Conservation (phyloP, 768 basidiomycete genomes). For the Pulveroboletus sp. region DNA sequence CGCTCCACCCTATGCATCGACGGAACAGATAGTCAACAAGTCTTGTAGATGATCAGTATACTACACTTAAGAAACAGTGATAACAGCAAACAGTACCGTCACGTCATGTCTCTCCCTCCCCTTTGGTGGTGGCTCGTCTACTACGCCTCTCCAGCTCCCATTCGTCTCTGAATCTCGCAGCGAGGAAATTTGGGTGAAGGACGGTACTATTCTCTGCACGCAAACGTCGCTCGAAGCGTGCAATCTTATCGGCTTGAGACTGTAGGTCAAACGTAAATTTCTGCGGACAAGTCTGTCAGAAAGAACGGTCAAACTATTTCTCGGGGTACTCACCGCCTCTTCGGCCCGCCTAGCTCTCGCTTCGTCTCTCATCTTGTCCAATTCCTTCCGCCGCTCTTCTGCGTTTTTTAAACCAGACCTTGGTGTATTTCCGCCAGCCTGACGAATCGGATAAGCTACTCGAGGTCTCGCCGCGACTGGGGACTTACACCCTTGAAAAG, state of each 20-base stretch:
- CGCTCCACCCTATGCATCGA: not conserved
- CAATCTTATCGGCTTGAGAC: constrained; percentile 55
- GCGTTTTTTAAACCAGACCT: constrained; percentile 47
- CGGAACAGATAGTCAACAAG: not conserved
- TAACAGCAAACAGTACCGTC: constrained; percentile 8
- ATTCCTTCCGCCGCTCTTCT: constrained; percentile 65
- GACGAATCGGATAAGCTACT: not conserved
- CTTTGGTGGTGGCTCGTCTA: constrained; percentile 22
- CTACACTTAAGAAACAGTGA: not conserved
- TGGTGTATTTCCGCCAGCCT: constrained; percentile 44
- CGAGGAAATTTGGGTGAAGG: constrained; percentile 58
- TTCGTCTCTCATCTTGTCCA: constrained; percentile 68
- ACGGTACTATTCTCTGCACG: constrained; percentile 47
- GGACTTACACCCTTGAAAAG: constrained; percentile 53
- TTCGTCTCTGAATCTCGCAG: constrained; percentile 51
- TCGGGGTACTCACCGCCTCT: constrained; percentile 46
- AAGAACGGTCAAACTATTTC: not conserved
- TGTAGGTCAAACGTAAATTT: constrained; percentile 51
- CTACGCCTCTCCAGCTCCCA: constrained; percentile 40
- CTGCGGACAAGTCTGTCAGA: constrained; percentile 30
- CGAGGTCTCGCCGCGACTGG: not conserved
- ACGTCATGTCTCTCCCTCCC: constrained; percentile 34
- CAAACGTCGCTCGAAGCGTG: constrained; percentile 56
- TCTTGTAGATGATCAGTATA: constrained; percentile 19
- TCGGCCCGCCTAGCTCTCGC: constrained; percentile 50